Evolutionary conservation across 345 rosid genomes (phyloP), one percentile per base, ranked within the genome.

Genomic region (Populus deltoides): DNA sequence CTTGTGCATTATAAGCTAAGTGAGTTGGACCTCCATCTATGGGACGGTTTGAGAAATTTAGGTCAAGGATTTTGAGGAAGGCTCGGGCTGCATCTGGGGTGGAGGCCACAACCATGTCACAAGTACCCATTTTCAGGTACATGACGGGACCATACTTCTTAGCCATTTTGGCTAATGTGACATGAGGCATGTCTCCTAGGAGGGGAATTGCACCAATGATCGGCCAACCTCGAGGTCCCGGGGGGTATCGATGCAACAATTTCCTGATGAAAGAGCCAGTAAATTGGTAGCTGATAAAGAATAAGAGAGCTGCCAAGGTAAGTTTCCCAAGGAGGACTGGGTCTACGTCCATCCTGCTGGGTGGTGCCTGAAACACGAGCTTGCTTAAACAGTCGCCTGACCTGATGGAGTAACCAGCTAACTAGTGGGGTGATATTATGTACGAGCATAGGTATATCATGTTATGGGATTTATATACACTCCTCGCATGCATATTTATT

Each of bases 181-280:
- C 89, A 74, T 91, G 94, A 6, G 94, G 94, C 89, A 86, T 83
- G 78, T 77, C 25, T 3, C 92, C 90, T 7, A 91, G 72, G 22
- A 87, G 83, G 4, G 91, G 94, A 25, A 91, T 85, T 4, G 88
- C 88, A 0, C 92, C 92, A 0, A 91, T 47, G 13, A 89, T 1
- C 12, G 94, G 94, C 91, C 90, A 88, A 5, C 90, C 93, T 63
- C 65, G 87, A 0, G 91, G 91, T 0, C 92, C 93, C 0, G 89
- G 90, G 1, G 90, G 90, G 4, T 87, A 87, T 6, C 29, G 79
- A 9, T 16, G 71, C 45, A 69, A 17, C 0, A 25, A 22, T 33
- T 74, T 82, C 41, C 7, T n/a, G 1, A 78, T 24, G 27, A 84
- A 65, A 8, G 49, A 80, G 27, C 33, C 67, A 51, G 89, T 2